phyloP scores from a whole-genome alignment of 2,329 filamentous ascomycete genomes.

The Cladosporium velox region DNA sequence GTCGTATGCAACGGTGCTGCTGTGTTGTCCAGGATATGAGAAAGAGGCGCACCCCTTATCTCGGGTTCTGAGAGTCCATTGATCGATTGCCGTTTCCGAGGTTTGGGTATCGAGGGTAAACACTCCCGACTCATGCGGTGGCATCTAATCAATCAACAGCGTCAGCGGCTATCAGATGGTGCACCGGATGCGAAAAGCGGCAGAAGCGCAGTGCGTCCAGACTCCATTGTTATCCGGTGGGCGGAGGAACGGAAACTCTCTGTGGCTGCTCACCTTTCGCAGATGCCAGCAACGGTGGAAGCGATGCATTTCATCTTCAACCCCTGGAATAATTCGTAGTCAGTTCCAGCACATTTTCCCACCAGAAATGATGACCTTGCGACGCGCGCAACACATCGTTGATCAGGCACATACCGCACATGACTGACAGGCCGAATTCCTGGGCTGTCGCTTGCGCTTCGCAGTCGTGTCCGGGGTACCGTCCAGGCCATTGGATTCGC shows the following conservation, averaged over 20 bases:
- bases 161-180: slow-evolving; percentile 3
- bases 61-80: slow-evolving; percentile 27
- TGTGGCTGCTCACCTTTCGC: slow-evolving; percentile 23
- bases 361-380: background rate
- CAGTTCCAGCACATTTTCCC: slow-evolving; percentile 2
- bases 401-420: slow-evolving; percentile 24
- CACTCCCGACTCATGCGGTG: slow-evolving; percentile 33
- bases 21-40: slow-evolving; percentile 24
- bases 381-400: background rate
- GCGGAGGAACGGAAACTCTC: slow-evolving; percentile 1
- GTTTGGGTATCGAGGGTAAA: slow-evolving; percentile 31
- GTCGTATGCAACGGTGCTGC: background rate
- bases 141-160: slow-evolving; percentile 27
- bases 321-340: slow-evolving; percentile 6
- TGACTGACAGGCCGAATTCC: slow-evolving; percentile 33
- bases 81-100: slow-evolving; percentile 30
- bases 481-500: background rate
- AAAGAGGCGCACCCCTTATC: slow-evolving; percentile 25
- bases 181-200: background rate
- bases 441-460: slow-evolving; percentile 33
- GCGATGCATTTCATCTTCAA: slow-evolving; percentile 34
- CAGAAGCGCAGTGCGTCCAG: background rate
- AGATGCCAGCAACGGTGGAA: slow-evolving; percentile 18
- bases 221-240: background rate
- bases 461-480: slow-evolving; percentile 9